phyloP scores from a whole-genome alignment of 1,284 basidiomycete species.

The Cutaneotrichosporon arboriforme region DNA sequence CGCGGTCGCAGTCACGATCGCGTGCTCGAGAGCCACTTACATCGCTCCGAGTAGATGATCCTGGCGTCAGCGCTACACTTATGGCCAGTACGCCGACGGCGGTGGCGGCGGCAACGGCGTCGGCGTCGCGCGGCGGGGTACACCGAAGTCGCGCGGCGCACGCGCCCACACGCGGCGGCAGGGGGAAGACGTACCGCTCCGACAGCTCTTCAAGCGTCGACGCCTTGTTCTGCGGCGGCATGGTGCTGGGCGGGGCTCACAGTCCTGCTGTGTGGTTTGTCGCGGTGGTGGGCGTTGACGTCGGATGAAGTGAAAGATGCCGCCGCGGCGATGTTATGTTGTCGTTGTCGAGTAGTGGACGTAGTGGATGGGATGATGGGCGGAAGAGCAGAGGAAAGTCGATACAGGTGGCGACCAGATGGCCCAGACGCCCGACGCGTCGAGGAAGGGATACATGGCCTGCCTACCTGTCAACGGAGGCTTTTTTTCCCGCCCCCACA shows the following conservation, averaged over 20 bases:
- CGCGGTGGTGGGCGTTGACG: neutral
- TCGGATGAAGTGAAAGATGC: neutral
- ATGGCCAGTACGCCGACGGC: too few species aligned
- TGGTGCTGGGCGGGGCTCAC: neutral
- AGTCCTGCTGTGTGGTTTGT: neutral
- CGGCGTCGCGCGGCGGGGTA: too few species aligned
- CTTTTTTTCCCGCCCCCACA: too few species aligned
- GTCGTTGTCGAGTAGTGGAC: too few species aligned
- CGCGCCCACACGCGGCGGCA: too few species aligned
- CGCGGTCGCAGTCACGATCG: neutral
- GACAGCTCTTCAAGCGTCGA: constrained; percentile 43
- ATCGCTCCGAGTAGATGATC: constrained; percentile 47
- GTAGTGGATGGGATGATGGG: neutral
- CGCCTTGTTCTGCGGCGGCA: constrained; percentile 2
- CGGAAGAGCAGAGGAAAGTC: neutral
- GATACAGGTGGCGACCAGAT: neutral
- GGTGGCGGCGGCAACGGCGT: too few species aligned
- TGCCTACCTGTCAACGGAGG: too few species aligned
- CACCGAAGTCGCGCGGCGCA: too few species aligned
- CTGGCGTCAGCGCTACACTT: constrained; percentile 25
- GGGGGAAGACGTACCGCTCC: constrained; percentile 30
- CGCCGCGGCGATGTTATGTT: too few species aligned
- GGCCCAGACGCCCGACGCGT: neutral
- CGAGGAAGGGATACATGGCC: neutral
- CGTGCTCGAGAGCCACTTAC: constrained; percentile 21